Conservation (phyloP, 495 filamentous ascomycete species). For the Penicillium paradoxum region DNA sequence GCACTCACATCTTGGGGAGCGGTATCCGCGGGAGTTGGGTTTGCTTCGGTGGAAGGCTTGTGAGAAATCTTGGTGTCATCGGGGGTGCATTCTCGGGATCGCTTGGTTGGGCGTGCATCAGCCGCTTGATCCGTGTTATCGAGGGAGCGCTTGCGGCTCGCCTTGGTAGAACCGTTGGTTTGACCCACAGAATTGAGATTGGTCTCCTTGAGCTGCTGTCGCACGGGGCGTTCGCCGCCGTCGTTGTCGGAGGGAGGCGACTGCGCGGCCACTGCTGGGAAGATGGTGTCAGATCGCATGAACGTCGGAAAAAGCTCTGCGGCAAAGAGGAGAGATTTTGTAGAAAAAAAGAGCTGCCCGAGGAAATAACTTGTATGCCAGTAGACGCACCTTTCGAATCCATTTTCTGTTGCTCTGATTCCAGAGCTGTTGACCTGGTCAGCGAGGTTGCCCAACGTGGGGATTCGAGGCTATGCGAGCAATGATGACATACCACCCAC, state of each 20-base stretch:
- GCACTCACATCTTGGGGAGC: slow-evolving; percentile 17
- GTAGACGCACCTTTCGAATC: background rate
- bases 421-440: background rate
- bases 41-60: background rate
- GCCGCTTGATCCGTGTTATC: slow-evolving; percentile 29
- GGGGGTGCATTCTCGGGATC: slow-evolving; percentile 42
- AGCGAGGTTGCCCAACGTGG: background rate
- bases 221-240: slow-evolving; percentile 51
- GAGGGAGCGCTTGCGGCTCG: slow-evolving; percentile 52
- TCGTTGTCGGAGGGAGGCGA: slow-evolving; percentile 44
- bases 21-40: background rate
- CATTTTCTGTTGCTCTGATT: background rate
- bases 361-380: background rate
- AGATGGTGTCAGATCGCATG: slow-evolving; percentile 8
- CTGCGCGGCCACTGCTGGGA: slow-evolving; percentile 23
- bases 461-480: background rate
- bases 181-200: slow-evolving; percentile 42
- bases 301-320: background rate
- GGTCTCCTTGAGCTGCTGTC: slow-evolving; percentile 59
- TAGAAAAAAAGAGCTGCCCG: background rate
- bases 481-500: slow-evolving; percentile 10
- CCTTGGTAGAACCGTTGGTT: slow-evolving; percentile 5
- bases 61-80: background rate
- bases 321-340: background rate
- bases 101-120: slow-evolving; percentile 30